Conservation (phyloP, 257 asterid species). For the Jasminum sambac region DNA sequence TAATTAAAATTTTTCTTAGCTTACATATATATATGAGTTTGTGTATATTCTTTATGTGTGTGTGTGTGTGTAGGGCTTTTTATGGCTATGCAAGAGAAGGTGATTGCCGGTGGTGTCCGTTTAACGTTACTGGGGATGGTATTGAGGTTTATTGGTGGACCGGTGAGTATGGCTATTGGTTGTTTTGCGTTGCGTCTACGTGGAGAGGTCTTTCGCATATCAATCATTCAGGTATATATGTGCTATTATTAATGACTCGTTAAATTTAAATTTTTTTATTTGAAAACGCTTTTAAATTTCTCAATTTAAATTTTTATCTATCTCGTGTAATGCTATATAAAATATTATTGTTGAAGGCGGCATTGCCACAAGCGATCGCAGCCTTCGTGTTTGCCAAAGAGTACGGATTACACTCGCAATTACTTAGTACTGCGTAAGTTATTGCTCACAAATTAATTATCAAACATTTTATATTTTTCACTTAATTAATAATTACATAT, state of each 20-base stretch:
- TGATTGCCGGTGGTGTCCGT: constrained; percentile 53
- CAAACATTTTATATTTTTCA: not conserved
- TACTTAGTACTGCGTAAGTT: constrained; percentile 64
- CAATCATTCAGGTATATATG: constrained; percentile 49
- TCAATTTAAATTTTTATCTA: not conserved
- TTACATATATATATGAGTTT: too few species aligned
- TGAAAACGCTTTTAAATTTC: not conserved
- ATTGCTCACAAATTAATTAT: not conserved
- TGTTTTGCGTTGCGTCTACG: constrained; percentile 51
- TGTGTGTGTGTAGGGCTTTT: constrained; percentile 52
- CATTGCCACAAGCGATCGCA: constrained; percentile 50
- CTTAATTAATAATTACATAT: not conserved
- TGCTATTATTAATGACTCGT: not conserved
- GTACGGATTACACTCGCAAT: constrained; percentile 52
- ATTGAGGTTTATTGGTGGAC: constrained; percentile 59
- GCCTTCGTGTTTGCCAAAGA: constrained; percentile 58
- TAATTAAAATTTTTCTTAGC: too few species aligned
- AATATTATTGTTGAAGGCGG: constrained; percentile 36
- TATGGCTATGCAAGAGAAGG: constrained; percentile 72
- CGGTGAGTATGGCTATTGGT: constrained; percentile 49
- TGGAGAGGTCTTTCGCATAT: constrained; percentile 44
- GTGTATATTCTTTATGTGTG: not conserved
- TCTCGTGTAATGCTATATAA: constrained; percentile 1
- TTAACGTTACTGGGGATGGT: constrained; percentile 46
- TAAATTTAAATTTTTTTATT: not conserved